Conservation (phyloP, 73 alveolate species). For the Tetrahymena borealis region DNA sequence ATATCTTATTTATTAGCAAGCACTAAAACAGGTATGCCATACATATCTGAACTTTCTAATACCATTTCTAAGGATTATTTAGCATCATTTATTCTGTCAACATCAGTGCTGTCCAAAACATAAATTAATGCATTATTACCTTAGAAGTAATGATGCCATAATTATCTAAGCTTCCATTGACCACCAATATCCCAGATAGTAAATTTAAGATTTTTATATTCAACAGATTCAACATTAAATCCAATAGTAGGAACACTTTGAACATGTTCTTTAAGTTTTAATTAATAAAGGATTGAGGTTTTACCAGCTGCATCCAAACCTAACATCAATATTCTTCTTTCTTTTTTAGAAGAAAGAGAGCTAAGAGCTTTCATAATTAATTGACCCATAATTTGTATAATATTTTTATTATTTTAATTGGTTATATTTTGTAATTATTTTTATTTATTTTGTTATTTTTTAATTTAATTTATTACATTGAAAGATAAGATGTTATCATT, state of each 20-base stretch:
- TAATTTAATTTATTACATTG: no score
- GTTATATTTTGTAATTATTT: no score
- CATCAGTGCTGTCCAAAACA: constrained; percentile 73
- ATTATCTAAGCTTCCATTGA: constrained; percentile 59
- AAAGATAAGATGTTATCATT: no score
- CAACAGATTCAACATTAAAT: constrained; percentile 75
- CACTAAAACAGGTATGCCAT: constrained; percentile 64
- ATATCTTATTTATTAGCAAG: constrained; percentile 80
- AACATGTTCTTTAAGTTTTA: constrained; percentile 57
- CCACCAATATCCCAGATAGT: constrained; percentile 95
- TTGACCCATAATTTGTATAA: no score
- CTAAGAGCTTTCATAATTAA: no score
- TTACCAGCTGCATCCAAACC: constrained; percentile 95
- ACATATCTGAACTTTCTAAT: constrained; percentile 35
- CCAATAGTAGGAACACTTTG: constrained; percentile 87
- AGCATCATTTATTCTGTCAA: constrained; percentile 44
- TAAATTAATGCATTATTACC: constrained; percentile 67
- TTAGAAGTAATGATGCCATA: constrained; percentile 86
- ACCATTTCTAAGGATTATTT: constrained; percentile 58
- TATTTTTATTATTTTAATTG: no score
- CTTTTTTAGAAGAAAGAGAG: no score
- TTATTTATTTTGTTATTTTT: no score
- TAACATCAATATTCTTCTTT: constrained; percentile 33
- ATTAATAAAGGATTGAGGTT: constrained; percentile 73
- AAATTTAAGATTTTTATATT: constrained; percentile 46